phyloP scores from a whole-genome alignment of 2,329 filamentous ascomycete genomes.

The Curvularia spicifera region DNA sequence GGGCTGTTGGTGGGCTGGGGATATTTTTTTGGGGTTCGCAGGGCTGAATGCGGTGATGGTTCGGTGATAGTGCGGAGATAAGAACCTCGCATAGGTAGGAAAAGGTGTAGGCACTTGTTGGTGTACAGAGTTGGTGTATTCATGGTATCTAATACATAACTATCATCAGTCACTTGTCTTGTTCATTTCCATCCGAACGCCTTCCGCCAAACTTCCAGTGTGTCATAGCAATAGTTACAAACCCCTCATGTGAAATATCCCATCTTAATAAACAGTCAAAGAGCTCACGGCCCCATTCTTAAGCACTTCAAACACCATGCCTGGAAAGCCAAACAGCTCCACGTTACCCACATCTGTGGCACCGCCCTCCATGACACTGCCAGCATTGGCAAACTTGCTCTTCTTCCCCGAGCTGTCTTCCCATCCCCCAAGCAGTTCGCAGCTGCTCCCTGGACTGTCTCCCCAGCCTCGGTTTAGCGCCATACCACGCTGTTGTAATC shows the following conservation, averaged over 20 bases:
- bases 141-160: not conserved
- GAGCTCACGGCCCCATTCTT: constrained; percentile 90
- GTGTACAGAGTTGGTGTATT: not conserved
- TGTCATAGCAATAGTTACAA: not conserved
- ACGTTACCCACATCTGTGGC: constrained; percentile 70
- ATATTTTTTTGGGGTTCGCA: constrained; percentile 22
- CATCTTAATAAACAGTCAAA: constrained; percentile 80
- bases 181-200: not conserved
- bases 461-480: constrained; percentile 90
- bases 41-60: constrained; percentile 18
- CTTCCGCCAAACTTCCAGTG: not conserved
- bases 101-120: no score
- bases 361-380: constrained; percentile 50
- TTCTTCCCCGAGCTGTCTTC: constrained; percentile 66
- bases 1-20: constrained; percentile 6
- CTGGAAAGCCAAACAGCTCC: constrained; percentile 90
- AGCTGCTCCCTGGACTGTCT: constrained; percentile 87
- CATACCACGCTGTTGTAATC: constrained; percentile 68
- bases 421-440: constrained; percentile 69
- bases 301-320: constrained; percentile 92
- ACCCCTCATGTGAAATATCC: not conserved
- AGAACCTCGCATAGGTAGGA: no score
- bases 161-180: not conserved
- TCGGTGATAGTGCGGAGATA: constrained; percentile 22
- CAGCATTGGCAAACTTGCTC: constrained; percentile 43